Percentiles rank a stretch among this genome's conserved stretches.
phyloP scores from a whole-genome alignment of 2,329 filamentous ascomycete genomes.

The Calonectria hongkongensis region DNA sequence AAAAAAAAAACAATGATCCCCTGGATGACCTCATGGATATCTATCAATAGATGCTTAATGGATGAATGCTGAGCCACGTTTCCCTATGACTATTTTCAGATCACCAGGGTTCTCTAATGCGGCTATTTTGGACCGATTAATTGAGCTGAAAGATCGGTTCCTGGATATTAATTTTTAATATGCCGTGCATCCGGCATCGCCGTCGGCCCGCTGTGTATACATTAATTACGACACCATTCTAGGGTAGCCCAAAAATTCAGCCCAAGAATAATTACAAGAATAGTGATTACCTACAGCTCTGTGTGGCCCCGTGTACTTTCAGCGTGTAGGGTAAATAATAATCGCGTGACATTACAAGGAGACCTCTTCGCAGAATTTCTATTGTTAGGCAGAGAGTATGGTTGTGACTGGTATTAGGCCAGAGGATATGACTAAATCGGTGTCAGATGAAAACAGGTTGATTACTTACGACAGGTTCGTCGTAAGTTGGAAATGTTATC shows the following conservation, averaged over 20 bases:
- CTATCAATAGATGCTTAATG: not conserved
- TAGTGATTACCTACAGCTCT: not conserved
- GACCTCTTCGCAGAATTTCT: not conserved
- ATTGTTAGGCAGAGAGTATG: not conserved
- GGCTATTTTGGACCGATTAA: not conserved
- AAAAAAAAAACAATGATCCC: not conserved
- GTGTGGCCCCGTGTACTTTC: not conserved
- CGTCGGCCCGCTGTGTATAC: conserved; percentile 9
- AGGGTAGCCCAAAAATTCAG: conserved; percentile 1
- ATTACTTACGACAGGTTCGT: no score
- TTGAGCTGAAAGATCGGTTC: not conserved
- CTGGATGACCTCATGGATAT: not conserved
- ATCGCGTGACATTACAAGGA: not conserved
- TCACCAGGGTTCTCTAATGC: no score
- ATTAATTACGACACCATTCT: conserved; percentile 9
- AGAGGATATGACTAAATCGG: not conserved
- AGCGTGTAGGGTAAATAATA: not conserved
- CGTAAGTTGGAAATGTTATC: no score
- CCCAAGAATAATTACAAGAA: not conserved
- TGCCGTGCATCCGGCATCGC: not conserved
- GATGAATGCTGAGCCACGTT: not conserved
- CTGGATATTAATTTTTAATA: conserved; percentile 16
- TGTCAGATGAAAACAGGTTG: no score
- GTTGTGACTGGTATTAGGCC: not conserved
- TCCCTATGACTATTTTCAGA: not conserved